phyloP scores from a whole-genome alignment of 352 stramenopile genomes.

The Phytophthora ohioensis region DNA sequence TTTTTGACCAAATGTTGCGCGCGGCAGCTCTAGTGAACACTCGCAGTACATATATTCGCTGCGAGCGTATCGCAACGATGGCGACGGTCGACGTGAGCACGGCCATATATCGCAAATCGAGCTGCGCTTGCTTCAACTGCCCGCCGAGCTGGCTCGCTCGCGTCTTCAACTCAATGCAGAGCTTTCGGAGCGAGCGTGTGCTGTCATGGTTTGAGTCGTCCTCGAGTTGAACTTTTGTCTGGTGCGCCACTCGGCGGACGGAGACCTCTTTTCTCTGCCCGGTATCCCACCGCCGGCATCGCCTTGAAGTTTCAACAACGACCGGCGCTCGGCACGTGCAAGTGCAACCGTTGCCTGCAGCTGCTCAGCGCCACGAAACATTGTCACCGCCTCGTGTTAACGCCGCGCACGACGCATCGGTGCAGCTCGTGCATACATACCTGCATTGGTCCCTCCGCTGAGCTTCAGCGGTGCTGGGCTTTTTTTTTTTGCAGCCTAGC shows the following conservation, averaged over 20 bases:
- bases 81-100: conserved; percentile 15
- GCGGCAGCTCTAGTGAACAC: background rate
- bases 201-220: background rate
- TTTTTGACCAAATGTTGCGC: background rate
- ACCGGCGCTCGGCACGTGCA: background rate
- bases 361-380: conserved; percentile 2
- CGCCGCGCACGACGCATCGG: background rate
- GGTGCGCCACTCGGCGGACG: background rate
- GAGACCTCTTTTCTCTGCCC: background rate
- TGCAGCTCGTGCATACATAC: too few relatives aligned
- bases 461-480: too few relatives aligned
- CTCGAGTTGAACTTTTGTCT: background rate
- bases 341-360: background rate
- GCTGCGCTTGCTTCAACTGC: conserved; percentile 2
- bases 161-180: conserved; percentile 14
- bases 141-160: conserved; percentile 10
- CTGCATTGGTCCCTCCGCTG: too few relatives aligned
- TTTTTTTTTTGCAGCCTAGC: too few relatives aligned
- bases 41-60: background rate
- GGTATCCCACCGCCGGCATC: conserved; percentile 2
- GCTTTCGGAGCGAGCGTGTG: conserved; percentile 4
- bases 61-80: background rate
- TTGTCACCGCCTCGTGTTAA: conserved; percentile 3
- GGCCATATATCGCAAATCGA: conserved; percentile 21
- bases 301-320: conserved; percentile 16